Base-by-base conservation (phyloP, 306 rosid genomes). In the Dalbergia cultrata region DNA sequence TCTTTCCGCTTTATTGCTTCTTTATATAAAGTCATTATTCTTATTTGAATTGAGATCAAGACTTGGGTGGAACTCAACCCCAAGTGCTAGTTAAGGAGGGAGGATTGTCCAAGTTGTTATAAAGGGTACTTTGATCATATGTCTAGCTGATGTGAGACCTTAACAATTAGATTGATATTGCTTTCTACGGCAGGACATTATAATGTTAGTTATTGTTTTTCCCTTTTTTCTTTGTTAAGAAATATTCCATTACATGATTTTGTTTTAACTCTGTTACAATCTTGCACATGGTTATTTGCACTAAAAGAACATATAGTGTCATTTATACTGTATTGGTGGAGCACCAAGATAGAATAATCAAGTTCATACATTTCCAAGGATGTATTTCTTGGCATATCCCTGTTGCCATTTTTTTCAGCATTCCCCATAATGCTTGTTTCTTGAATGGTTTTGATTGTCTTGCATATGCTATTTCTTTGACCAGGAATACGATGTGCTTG, bases 401-500 rank as follows among this genome's bases (percentile, higher is more conserved):
- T 53, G 53, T 77, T 43, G 22, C 7, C 67, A 52, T 5, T 59
- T 37, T 45, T 33, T 70, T 60, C 68, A 44, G 65, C 22, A 31
- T 53, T 56, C 72, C 49, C 59, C 47, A n/a, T 73, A 41, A 37
- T 53, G 71, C 31, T 39, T 19, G 21, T 53, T 68, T 58, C 57
- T 56, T 74, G 56, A 74, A 34, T 37, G 26, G 6, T 73, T 74
- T 86, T 52, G 69, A 33, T 80, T 84, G 74, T 83, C 77, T 49
- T 75, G 62, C 66, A 76, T 77, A 67, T 62, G 78, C 85, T 77
- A 37, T 74, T 57, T 77, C 60, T 41, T 65, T 80, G 66, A 64
- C 18, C 86, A 95, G 99, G 99, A 95, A 73, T 95, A 87, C 86
- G 90, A 89, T 67, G 96, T 90, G 79, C 93, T 95, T 78, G 99